phyloP scores from a whole-genome alignment of 2,329 filamentous ascomycete genomes.

The Monilinia laxa region DNA sequence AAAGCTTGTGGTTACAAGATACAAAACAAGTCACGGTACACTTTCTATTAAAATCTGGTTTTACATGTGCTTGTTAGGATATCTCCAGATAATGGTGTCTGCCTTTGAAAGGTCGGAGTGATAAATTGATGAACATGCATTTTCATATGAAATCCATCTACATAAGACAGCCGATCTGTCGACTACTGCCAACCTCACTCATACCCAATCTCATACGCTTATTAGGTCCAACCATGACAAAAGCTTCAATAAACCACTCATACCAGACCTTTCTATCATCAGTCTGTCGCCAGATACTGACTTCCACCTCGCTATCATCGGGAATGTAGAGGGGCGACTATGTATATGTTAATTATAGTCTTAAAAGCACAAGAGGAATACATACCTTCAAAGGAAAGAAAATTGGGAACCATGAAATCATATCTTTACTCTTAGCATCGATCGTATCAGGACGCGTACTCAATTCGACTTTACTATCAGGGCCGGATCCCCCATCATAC shows the following conservation, averaged over 20 bases:
- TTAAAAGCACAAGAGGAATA: slow-evolving; percentile 8
- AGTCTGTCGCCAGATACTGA: slow-evolving; percentile 95
- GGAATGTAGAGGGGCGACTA: slow-evolving; percentile 85
- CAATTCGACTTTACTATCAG: slow-evolving; percentile 69
- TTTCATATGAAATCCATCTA: slow-evolving; percentile 39
- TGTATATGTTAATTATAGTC: slow-evolving; percentile 28
- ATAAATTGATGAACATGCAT: slow-evolving; percentile 6
- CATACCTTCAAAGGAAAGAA: slow-evolving; percentile 92
- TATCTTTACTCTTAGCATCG: slow-evolving; percentile 88
- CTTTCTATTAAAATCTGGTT: background rate
- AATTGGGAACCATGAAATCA: slow-evolving; percentile 99
- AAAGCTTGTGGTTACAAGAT: slow-evolving; percentile 24
- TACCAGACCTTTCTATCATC: slow-evolving; percentile 98
- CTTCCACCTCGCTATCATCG: slow-evolving; percentile 77
- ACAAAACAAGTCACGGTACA: slow-evolving; percentile 6
- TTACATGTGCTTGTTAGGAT: background rate
- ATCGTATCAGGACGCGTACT: slow-evolving; percentile 92
- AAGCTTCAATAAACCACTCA: slow-evolving; percentile 93
- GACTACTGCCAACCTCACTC: slow-evolving; percentile 67
- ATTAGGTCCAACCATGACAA: slow-evolving; percentile 60
- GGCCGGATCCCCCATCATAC: slow-evolving; percentile 57
- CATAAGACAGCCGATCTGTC: slow-evolving; percentile 70
- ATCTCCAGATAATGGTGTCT: background rate
- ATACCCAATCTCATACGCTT: slow-evolving; percentile 63
- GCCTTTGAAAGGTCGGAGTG: background rate